These are phyloP conservation scores for Linanthus parryae DNA, from an alignment of 148 eudicot genomes.

Conservation along the genomic window DNA sequence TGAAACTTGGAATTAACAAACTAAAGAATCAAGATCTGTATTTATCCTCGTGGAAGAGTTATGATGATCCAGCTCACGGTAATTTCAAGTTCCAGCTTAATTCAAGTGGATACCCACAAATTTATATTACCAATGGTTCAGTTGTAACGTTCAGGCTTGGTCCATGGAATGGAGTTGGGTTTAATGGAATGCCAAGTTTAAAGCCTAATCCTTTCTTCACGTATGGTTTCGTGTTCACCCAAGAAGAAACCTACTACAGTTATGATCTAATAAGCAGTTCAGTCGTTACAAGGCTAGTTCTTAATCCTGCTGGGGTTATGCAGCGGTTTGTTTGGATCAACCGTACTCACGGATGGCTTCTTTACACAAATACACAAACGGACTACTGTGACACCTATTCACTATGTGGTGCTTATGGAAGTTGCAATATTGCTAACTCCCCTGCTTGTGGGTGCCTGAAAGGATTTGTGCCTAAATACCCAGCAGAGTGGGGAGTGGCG, in stretches of 20 bases:
- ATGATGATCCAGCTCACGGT: constrained; percentile 31
- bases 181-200: constrained; percentile 12
- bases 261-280: constrained; percentile 8
- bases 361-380: constrained; percentile 14
- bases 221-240: constrained; percentile 9
- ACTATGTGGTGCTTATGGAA: constrained; percentile 25
- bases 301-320: constrained; percentile 20
- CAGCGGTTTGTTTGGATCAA: constrained; percentile 18
- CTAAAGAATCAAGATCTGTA: constrained; percentile 12
- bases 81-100: constrained; percentile 12
- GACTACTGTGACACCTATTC: constrained; percentile 26
- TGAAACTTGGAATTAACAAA: constrained; percentile 22
- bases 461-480: constrained; percentile 21
- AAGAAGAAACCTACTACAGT: constrained; percentile 11
- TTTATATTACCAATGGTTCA: constrained; percentile 1
- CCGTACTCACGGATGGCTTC: constrained; percentile 6
- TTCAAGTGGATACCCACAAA: constrained; percentile 25
- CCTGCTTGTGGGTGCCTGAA: constrained; percentile 24
- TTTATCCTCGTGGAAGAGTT: constrained; percentile 24
- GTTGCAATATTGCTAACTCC: constrained; percentile 13
- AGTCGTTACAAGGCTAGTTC: constrained; percentile 1
- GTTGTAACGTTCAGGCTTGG: constrained; percentile 5
- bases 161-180: constrained; percentile 26
- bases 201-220: constrained; percentile 9
- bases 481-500: constrained; percentile 13